Evolutionary conservation across 129 eudicot genomes (phyloP), one percentile per base, ranked within the genome.

Genomic region (Gnaphalium uliginosum): DNA sequence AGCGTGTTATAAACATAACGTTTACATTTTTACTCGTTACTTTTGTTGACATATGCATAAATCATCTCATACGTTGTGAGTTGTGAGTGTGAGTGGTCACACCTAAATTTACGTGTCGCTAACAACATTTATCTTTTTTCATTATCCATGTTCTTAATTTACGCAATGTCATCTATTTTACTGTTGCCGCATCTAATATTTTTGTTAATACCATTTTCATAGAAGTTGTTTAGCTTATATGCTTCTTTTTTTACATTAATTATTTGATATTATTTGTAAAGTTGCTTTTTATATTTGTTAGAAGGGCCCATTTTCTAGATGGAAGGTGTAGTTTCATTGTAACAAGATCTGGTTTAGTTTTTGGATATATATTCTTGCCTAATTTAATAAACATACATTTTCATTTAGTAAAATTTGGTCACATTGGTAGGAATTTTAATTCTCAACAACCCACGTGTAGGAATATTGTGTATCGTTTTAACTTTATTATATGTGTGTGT

Each of bases 361-460:
- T 65, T 6, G 61, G 78, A 65, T 41, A 72, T 37, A 66, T 50
- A 59, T 53, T 67, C 13, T 54, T 73, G 74, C 68, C 22, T 14
- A 54, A 66, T 32, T 48, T 51, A 33, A 73, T 13, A 46, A 11
- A 13, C 33, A 50, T 29, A 63, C 72, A 62, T 22, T 26, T 39
- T 57, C 50, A 22, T 67, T 53, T 29, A 71, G 41, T 65, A 48
- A 59, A 70, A 62, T 72, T 15, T 64, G 15, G 59, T 64, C 50
- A 64, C 27, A 65, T 37, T 79, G 51, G 53, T 54, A 54, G 83
- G 72, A 64, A 72, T 51, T 63, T 23, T 62, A 71, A 25, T 33
- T 68, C 30, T n/a, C 69, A 73, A 39, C 69, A 73, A 73, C 74
- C 83, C 79, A 79, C 83, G 79, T 79, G 83, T 54, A 35, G 27